phyloP scores from a whole-genome alignment of 1,284 basidiomycete species.

The Erythrobasidium hasegawianum region DNA sequence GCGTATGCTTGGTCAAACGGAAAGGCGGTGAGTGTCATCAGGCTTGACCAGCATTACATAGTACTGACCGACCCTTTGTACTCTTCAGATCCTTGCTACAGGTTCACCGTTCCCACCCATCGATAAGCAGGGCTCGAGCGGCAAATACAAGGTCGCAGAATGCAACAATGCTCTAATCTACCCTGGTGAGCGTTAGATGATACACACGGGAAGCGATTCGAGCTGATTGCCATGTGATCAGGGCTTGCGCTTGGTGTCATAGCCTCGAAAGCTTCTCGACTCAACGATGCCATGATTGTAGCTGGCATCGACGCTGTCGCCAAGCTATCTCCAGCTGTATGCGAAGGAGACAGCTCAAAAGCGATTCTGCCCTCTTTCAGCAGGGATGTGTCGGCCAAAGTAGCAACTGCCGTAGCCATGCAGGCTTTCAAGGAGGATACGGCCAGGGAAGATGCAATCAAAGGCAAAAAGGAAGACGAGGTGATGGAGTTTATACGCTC shows the following conservation, averaged over 20 bases:
- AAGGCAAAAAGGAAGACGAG: conserved; percentile 55
- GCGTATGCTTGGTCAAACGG: conserved; percentile 71
- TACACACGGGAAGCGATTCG: not conserved
- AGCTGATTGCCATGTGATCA: conserved; percentile 33
- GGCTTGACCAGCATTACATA: conserved; percentile 64
- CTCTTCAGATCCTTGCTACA: too few species aligned
- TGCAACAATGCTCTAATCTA: conserved; percentile 75
- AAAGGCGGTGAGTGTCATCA: conserved; percentile 67
- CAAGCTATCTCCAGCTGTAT: conserved; percentile 66
- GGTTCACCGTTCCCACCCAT: conserved; percentile 41
- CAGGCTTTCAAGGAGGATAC: conserved; percentile 69
- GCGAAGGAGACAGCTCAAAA: conserved; percentile 58
- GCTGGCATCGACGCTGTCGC: conserved; percentile 69
- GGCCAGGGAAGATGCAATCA: conserved; percentile 58
- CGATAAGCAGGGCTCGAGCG: not conserved
- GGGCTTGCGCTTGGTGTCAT: conserved; percentile 65
- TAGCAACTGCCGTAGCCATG: conserved; percentile 71
- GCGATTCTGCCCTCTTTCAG: conserved; percentile 70
- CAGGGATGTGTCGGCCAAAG: conserved; percentile 66
- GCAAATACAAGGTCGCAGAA: conserved; percentile 61
- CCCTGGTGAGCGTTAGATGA: conserved; percentile 54
- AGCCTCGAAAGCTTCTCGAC: conserved; percentile 58
- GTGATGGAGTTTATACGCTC: conserved; percentile 51
- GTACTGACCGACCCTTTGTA: too few species aligned
- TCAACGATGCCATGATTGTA: conserved; percentile 73